phyloP scores from a whole-genome alignment of 495 filamentous ascomycete species.

The Clavariopsis aquatica region DNA sequence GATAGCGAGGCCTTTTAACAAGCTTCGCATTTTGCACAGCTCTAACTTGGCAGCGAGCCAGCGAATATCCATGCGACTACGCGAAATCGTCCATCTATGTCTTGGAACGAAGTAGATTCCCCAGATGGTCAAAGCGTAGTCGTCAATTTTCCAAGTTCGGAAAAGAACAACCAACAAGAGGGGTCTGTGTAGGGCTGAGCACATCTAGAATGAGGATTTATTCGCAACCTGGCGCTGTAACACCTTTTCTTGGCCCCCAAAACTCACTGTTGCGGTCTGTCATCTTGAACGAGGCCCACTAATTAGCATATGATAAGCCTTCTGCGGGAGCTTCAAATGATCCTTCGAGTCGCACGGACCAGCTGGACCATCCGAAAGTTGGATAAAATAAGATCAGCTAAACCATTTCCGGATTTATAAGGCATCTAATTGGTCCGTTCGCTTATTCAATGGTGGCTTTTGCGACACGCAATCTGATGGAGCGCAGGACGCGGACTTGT shows the following conservation, averaged over 20 bases:
- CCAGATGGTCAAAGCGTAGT: too few relatives aligned
- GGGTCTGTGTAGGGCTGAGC: neutral
- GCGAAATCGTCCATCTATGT: too few relatives aligned
- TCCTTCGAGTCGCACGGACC: neutral
- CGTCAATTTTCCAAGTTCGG: too few relatives aligned
- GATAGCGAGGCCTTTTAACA: too few relatives aligned
- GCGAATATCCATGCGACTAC: too few relatives aligned
- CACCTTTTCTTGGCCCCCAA: too few relatives aligned
- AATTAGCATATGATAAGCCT: neutral
- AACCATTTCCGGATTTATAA: neutral
- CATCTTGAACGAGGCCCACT: neutral
- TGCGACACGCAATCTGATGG: constrained; percentile 6
- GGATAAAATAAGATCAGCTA: constrained; percentile 20
- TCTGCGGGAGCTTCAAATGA: neutral
- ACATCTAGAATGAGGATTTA: neutral
- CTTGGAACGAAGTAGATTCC: too few relatives aligned
- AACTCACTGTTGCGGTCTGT: neutral
- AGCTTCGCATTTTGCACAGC: too few relatives aligned
- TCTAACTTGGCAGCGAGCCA: too few relatives aligned
- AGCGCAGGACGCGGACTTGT: neutral
- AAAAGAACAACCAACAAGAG: too few relatives aligned
- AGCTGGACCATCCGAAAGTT: neutral
- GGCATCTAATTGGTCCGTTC: constrained; percentile 29
- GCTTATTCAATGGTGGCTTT: constrained; percentile 10
- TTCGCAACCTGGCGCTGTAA: neutral